Evolutionary conservation across 345 rosid species (phyloP).

Genomic region (Triadica sebifera): DNA sequence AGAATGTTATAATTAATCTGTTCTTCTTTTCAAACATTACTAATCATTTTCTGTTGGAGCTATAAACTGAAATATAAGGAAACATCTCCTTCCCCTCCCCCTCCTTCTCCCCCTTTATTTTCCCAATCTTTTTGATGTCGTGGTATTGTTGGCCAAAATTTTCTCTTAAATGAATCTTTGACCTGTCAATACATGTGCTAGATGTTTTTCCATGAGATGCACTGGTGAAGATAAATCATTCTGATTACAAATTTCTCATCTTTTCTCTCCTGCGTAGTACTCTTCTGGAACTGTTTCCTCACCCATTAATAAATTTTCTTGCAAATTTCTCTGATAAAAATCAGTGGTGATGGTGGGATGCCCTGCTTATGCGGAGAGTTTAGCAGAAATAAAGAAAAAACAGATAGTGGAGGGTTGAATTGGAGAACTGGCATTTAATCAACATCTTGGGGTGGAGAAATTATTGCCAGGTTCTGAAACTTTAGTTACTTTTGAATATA

Average conservation of each 20-base stretch:
- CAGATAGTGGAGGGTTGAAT: slow-evolving; percentile 1
- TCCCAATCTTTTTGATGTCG: not conserved
- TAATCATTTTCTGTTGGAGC: not conserved
- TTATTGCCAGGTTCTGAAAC: slow-evolving; percentile 1
- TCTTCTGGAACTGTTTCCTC: not conserved
- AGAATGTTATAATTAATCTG: slow-evolving; percentile 2
- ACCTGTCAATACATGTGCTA: not conserved
- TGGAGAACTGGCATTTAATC: slow-evolving; percentile 8
- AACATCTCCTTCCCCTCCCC: not conserved
- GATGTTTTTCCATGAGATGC: not conserved
- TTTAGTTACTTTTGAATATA: slow-evolving; percentile 2
- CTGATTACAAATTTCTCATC: not conserved
- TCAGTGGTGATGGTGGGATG: slow-evolving; percentile 1
- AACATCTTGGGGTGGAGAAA: not conserved
- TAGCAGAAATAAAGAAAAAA: slow-evolving; percentile 5
- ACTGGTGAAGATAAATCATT: not conserved
- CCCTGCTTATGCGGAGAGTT: slow-evolving; percentile 1
- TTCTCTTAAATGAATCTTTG: not conserved
- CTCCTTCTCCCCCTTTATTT: no score
- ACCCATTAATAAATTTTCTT: not conserved
- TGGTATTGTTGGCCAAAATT: not conserved
- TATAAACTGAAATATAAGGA: not conserved
- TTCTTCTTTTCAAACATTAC: not conserved
- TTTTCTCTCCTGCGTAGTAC: not conserved
- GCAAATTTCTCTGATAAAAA: not conserved